Base-by-base conservation (phyloP, 176 grass and related monocot species). In the Zea luxurians region DNA sequence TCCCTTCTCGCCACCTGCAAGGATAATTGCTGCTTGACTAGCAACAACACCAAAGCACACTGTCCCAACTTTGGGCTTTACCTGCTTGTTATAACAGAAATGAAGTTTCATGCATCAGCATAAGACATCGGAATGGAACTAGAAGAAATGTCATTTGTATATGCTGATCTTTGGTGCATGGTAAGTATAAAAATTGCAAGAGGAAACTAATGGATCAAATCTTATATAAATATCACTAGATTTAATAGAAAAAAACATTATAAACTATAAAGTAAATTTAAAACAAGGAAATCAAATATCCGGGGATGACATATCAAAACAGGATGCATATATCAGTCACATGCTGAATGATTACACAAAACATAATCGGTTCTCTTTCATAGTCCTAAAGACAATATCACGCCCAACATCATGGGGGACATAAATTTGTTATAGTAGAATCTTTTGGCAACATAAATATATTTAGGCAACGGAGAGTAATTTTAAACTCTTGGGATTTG, bases 1-100 rank as follows among this genome's bases (percentile, higher is more conserved):
- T 60, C 96, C 96, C 78, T 94, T 98, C 82, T 98, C 92, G 78
- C 96, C 96, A 15, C 92, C 96, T 41, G 96, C 92, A 77, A 95
- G 88, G 83, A 98, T 69, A 57, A 98, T 82, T 58, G 96, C 89
- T 53, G 83, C 92, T 84, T 94, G 91, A 78, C 96, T 95, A 63
- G 91, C 96, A 75, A 93, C 91, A 80, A 93, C 85, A 81, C 96
- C 95, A 68, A 98, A 98, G 80, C 87, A 78, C 58, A 98, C 89
- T 18, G 92, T 98, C 66, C 92, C 89, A 55, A 98, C 96, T 80
- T 91, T 95, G 27, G 96, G 96, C 74, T 94, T 92, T 81, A 98
- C 90, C 96, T 98, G 78, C 59, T 74, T 78, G 53, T 74, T 60
- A 63, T 54, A 68, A 74, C 11, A 61, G 36, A 66, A 52, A 84